These are phyloP conservation scores for Phaeosphaeriaceae sp. DNA, from an alignment of 2,329 filamentous ascomycete species.

Conservation along the genomic window DNA sequence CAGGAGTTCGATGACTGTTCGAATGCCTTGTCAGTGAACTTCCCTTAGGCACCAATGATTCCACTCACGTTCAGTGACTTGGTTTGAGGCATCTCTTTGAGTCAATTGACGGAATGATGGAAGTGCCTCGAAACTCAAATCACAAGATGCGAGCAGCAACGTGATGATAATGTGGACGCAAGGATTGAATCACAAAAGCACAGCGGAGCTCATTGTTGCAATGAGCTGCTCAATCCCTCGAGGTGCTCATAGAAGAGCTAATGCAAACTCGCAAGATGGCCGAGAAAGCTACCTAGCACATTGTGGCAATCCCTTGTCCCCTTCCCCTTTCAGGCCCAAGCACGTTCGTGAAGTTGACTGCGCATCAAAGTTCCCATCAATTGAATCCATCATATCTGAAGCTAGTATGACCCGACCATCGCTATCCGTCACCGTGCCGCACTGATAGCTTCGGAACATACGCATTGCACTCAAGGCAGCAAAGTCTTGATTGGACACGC, in stretches of 20 bases:
- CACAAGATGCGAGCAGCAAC: background rate
- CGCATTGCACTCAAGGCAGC: background rate
- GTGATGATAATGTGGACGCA: too few relatives aligned
- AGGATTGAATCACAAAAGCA: too few relatives aligned
- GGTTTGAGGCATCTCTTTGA: background rate
- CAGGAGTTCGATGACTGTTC: conserved; percentile 2
- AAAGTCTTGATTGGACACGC: background rate
- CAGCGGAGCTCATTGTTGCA: background rate
- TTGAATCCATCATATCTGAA: background rate
- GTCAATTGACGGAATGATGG: background rate
- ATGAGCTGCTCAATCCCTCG: background rate
- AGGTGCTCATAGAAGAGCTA: background rate
- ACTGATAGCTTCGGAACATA: background rate
- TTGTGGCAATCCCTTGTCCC: background rate
- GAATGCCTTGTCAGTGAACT: background rate
- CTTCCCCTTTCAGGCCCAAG: background rate
- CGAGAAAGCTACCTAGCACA: background rate
- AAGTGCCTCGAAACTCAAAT: background rate
- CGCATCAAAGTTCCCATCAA: background rate
- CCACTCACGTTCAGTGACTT: conserved; percentile 3
- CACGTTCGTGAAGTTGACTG: background rate
- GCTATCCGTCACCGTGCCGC: background rate
- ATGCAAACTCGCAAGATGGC: background rate
- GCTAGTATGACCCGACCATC: background rate
- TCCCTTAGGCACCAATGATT: background rate